phyloP scores from a whole-genome alignment of 805 yeast species.

The Yamadazyma sp. region DNA sequence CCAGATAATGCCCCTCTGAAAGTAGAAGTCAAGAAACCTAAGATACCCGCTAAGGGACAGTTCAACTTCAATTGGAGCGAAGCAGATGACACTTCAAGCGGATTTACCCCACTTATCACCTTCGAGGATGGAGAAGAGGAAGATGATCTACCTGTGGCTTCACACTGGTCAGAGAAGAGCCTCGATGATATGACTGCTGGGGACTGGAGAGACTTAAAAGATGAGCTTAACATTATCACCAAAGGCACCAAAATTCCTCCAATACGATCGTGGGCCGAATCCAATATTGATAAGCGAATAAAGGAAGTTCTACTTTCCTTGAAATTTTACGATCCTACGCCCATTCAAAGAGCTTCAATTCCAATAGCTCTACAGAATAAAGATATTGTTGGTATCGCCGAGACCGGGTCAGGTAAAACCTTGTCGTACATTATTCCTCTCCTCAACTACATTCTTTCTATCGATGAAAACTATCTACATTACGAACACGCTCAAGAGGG shows the following conservation, averaged over 20 bases:
- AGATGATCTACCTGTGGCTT: constrained; percentile 5
- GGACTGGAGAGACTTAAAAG: constrained; percentile 87
- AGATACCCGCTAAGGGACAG: constrained; percentile 20
- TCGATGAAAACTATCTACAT: constrained; percentile 33
- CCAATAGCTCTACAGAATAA: constrained; percentile 61
- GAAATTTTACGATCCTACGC: constrained; percentile 71
- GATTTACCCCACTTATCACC: constrained; percentile 35
- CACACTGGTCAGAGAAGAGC: constrained; percentile 66
- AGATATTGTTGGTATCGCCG: constrained; percentile 88
- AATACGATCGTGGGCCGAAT: constrained; percentile 72
- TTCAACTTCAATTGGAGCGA: constrained; percentile 71
- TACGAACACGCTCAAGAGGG: constrained; percentile 45
- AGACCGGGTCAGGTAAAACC: constrained; percentile 96
- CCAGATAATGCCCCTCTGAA: too few species aligned
- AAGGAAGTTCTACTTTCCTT: constrained; percentile 36
- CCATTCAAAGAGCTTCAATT: constrained; percentile 86
- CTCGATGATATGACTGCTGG: constrained; percentile 66
- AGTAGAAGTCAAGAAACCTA: constrained; percentile 1
- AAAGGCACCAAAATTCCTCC: constrained; percentile 60
- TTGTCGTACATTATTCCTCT: constrained; percentile 78
- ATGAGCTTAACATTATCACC: constrained; percentile 67
- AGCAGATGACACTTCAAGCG: constrained; percentile 61
- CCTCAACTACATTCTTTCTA: constrained; percentile 47
- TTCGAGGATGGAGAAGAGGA: constrained; percentile 15
- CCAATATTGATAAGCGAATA: constrained; percentile 24